phyloP scores from a whole-genome alignment of 2,329 filamentous ascomycete genomes.

The Myotisia sp. region DNA sequence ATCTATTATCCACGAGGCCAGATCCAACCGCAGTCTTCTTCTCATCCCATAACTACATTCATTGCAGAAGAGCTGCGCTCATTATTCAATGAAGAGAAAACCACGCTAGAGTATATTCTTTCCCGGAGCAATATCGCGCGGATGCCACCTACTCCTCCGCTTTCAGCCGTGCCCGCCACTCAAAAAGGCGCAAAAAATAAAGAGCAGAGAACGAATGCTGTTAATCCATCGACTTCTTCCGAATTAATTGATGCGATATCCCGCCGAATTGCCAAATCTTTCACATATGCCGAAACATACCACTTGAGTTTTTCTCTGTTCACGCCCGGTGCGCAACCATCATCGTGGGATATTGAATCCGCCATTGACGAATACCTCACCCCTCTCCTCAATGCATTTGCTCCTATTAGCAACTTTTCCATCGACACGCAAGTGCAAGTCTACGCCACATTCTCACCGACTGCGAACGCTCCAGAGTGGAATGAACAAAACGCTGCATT shows the following conservation, averaged over 20 bases:
- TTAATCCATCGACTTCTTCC: slow-evolving; percentile 28
- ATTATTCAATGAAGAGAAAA: slow-evolving; percentile 76
- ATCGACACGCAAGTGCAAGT: slow-evolving; percentile 93
- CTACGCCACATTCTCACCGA: slow-evolving; percentile 58
- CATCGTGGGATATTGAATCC: slow-evolving; percentile 77
- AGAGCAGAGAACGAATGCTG: slow-evolving; percentile 18
- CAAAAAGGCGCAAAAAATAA: slow-evolving; percentile 16
- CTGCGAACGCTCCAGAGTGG: slow-evolving; percentile 43
- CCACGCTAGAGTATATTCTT: slow-evolving; percentile 63
- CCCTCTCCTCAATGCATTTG: slow-evolving; percentile 65
- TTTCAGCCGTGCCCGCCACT: slow-evolving; percentile 27
- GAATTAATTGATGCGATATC: slow-evolving; percentile 45
- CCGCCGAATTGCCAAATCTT: slow-evolving; percentile 61
- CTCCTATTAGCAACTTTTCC: slow-evolving; percentile 82
- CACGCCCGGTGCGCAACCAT: slow-evolving; percentile 61
- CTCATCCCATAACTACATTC: slow-evolving; percentile 59
- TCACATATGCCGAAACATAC: slow-evolving; percentile 87
- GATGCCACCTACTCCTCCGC: slow-evolving; percentile 28
- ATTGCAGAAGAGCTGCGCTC: slow-evolving; percentile 64
- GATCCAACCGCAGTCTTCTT: slow-evolving; percentile 51
- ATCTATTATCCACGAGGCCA: slow-evolving; percentile 61
- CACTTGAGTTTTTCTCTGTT: slow-evolving; percentile 94
- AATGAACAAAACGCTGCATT: slow-evolving; percentile 43
- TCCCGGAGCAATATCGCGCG: slow-evolving; percentile 36
- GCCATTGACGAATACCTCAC: slow-evolving; percentile 69